Percentiles rank a stretch among this genome's conserved stretches.
These are phyloP conservation scores for Hericium coralloides DNA, from an alignment of 768 basidiomycete genomes.

Conservation along the genomic window DNA sequence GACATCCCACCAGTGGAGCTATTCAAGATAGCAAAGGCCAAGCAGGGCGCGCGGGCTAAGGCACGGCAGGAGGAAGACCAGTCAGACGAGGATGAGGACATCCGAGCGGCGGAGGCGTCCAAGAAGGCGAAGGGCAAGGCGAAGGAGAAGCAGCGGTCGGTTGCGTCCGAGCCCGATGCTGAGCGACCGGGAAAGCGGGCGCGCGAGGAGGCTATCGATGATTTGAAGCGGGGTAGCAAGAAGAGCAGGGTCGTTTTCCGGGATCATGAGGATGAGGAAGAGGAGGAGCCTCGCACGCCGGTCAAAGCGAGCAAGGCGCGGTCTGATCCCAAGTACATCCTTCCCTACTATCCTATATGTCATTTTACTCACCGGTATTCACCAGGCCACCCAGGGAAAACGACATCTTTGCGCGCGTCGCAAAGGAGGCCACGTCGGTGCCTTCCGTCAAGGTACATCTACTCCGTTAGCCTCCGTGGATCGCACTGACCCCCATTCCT, in stretches of 20 bases:
- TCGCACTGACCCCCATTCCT: not conserved
- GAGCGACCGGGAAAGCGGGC: too few species aligned
- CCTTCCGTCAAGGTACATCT: not conserved
- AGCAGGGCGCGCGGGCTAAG: too few species aligned
- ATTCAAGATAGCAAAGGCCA: too few species aligned
- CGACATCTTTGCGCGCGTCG: not conserved
- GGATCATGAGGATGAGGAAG: not conserved
- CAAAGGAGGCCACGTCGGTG: not conserved
- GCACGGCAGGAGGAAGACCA: too few species aligned
- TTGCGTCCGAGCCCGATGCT: too few species aligned
- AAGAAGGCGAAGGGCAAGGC: not conserved
- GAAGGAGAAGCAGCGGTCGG: not conserved
- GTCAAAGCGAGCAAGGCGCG: too few species aligned
- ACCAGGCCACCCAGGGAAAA: not conserved
- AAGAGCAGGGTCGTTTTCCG: not conserved
- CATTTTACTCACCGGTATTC: too few species aligned
- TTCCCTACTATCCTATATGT: too few species aligned
- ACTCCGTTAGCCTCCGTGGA: not conserved
- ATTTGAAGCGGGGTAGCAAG: not conserved
- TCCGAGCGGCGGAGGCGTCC: too few species aligned
- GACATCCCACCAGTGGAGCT: not conserved
- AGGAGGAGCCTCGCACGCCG: not conserved
- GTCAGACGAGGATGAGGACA: too few species aligned
- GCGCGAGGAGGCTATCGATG: not conserved
- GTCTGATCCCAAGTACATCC: too few species aligned